A percentile compares a stretch with the other conserved stretches of the same genome.
Conservation (phyloP, 352 stramenopile genomes). For the Phytophthora palmivora region DNA sequence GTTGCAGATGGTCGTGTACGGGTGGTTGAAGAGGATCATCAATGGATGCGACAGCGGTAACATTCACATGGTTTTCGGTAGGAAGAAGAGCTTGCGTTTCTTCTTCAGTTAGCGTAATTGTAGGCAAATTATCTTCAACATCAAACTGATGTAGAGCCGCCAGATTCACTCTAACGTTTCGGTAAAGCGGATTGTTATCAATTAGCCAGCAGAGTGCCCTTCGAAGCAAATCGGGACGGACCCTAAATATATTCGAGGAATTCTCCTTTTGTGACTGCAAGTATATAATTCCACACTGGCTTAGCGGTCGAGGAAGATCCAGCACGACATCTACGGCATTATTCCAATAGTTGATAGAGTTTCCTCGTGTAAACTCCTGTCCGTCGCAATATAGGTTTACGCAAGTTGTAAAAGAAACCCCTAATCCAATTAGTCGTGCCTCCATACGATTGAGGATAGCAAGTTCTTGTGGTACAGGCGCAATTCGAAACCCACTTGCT, state of each 20-base stretch:
- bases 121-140: background rate
- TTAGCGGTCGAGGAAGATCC: constrained; percentile 3
- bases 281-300: background rate
- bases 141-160: background rate
- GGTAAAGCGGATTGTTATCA: constrained; percentile 5
- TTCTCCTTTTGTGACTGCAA: background rate
- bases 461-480: constrained; percentile 1
- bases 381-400: constrained; percentile 7
- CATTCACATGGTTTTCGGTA: no score
- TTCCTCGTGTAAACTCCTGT: constrained; percentile 20
- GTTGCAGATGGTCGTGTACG: no score
- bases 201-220: constrained; percentile 5
- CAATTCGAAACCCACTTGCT: constrained; percentile 16
- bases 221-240: constrained; percentile 9
- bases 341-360: constrained; percentile 26
- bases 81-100: background rate
- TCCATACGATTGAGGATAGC: constrained; percentile 16
- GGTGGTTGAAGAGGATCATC: no score
- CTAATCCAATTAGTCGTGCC: constrained; percentile 7
- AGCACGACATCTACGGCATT: background rate
- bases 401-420: constrained; percentile 19
- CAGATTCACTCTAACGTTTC: constrained; percentile 1
- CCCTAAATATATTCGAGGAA: background rate
- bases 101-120: background rate
- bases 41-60: no score